Evolutionary conservation across 495 filamentous ascomycete genomes (phyloP).

Genomic region (Penicillium cataractarum): DNA sequence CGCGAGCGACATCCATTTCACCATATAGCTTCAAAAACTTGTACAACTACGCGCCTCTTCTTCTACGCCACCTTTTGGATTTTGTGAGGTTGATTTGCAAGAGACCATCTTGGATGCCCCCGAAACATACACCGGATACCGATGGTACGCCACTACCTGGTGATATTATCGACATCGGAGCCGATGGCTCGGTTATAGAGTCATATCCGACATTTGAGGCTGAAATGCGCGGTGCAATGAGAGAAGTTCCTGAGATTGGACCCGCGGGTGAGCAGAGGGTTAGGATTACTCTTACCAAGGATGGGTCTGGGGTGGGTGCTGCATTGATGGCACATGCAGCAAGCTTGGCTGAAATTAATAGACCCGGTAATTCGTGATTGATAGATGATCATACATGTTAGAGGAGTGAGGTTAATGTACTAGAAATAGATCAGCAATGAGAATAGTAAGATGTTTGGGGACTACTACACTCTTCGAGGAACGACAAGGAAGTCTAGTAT

Average conservation of each 20-base stretch:
- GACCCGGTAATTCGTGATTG: background rate
- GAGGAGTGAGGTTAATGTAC: background rate
- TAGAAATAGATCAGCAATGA: constrained; percentile 2
- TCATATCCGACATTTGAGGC: constrained; percentile 29
- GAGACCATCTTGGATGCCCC: background rate
- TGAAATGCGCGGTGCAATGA: constrained; percentile 36
- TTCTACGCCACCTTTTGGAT: background rate
- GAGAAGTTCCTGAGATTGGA: constrained; percentile 37
- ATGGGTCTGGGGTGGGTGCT: constrained; percentile 46
- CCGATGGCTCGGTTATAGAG: background rate
- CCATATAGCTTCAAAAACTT: constrained; percentile 3
- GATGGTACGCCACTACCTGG: background rate
- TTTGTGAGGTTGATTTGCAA: constrained; percentile 7
- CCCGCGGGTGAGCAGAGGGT: constrained; percentile 34
- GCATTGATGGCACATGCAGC: constrained; percentile 38
- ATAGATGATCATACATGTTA: background rate
- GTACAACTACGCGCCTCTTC: background rate
- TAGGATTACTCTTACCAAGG: constrained; percentile 39
- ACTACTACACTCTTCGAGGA: too few relatives aligned
- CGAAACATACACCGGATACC: background rate
- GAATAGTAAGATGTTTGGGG: too few relatives aligned
- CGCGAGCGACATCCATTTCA: background rate
- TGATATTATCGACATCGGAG: constrained; percentile 1
- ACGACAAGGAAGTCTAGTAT: too few relatives aligned
- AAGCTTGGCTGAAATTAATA: background rate